Evolutionary conservation across 805 yeast species (phyloP).

Genomic region (Starmerella tilneyi): DNA sequence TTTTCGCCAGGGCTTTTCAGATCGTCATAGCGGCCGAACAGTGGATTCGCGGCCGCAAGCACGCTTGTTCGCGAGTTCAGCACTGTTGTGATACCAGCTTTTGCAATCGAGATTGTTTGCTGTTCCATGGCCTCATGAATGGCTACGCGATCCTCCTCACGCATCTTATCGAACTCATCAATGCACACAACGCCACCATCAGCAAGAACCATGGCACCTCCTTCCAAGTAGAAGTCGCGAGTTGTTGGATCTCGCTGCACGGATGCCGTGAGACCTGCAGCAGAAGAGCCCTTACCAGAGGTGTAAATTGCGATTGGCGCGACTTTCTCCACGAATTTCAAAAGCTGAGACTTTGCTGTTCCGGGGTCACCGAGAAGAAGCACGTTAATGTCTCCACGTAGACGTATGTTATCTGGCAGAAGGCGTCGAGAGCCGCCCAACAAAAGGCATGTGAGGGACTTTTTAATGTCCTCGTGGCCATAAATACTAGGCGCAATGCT

Average conservation of each 20-base stretch:
- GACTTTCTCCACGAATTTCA: constrained; percentile 90
- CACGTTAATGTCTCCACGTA: constrained; percentile 95
- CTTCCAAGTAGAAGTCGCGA: constrained; percentile 89
- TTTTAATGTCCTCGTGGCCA: constrained; percentile 87
- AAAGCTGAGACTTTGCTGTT: constrained; percentile 92
- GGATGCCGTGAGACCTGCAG: constrained; percentile 97
- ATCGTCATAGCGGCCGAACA: constrained; percentile 93
- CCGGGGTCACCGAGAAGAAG: constrained; percentile 95
- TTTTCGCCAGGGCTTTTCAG: constrained; percentile 95
- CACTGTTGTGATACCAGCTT: constrained; percentile 97
- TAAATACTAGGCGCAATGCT: constrained; percentile 95
- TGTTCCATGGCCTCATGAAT: constrained; percentile 99
- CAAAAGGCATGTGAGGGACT: constrained; percentile 80
- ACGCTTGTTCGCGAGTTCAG: constrained; percentile 93
- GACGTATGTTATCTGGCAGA: constrained; percentile 89
- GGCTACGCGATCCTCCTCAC: constrained; percentile 97
- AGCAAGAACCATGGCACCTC: constrained; percentile 99
- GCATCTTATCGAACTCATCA: constrained; percentile 98
- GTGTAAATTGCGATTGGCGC: constrained; percentile 93
- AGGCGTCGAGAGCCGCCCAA: constrained; percentile 91
- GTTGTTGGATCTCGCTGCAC: constrained; percentile 83
- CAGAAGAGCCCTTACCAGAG: constrained; percentile 98
- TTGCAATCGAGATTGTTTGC: constrained; percentile 96
- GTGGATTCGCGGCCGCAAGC: constrained; percentile 95
- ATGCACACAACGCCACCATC: constrained; percentile 99